These are phyloP conservation scores for Roridomyces roridus DNA, from an alignment of 768 basidiomycete genomes.

Conservation along the genomic window DNA sequence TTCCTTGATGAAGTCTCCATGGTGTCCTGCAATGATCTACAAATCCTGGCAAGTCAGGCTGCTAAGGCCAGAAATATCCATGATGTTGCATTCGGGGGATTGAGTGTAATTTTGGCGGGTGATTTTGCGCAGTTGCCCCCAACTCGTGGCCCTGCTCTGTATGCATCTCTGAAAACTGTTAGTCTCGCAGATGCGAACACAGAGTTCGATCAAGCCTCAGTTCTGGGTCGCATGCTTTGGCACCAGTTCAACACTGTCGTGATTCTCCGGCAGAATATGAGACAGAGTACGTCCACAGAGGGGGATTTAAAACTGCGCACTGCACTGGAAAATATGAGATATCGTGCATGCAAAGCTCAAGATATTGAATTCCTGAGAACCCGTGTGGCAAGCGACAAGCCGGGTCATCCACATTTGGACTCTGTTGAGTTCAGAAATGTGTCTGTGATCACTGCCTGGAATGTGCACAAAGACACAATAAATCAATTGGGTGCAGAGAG, in stretches of 20 bases:
- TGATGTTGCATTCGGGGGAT: no score
- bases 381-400: conserved; percentile 17
- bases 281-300: conserved; percentile 29
- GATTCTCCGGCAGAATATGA: conserved; percentile 32
- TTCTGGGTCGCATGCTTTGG: conserved; percentile 14
- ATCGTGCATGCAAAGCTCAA: conserved; percentile 36
- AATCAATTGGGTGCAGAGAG: conserved; percentile 34
- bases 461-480: conserved; percentile 36
- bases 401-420: conserved; percentile 13
- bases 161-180: no score
- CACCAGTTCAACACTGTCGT: no score
- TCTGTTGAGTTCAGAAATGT: conserved; percentile 32
- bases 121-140: conserved; percentile 50
- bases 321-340: conserved; percentile 37
- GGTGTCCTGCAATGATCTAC: no score
- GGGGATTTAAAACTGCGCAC: conserved; percentile 34
- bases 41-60: no score
- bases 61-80: no score
- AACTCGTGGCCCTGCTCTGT: conserved; percentile 15
- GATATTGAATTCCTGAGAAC: conserved; percentile 37
- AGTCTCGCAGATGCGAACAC: no score
- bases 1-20: no score
- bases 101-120: no score
- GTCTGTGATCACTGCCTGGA: conserved; percentile 40
- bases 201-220: conserved; percentile 32